Evolutionary conservation across 495 filamentous ascomycete genomes (phyloP).

Genomic region (Pseudomonodictys pantanalensis): DNA sequence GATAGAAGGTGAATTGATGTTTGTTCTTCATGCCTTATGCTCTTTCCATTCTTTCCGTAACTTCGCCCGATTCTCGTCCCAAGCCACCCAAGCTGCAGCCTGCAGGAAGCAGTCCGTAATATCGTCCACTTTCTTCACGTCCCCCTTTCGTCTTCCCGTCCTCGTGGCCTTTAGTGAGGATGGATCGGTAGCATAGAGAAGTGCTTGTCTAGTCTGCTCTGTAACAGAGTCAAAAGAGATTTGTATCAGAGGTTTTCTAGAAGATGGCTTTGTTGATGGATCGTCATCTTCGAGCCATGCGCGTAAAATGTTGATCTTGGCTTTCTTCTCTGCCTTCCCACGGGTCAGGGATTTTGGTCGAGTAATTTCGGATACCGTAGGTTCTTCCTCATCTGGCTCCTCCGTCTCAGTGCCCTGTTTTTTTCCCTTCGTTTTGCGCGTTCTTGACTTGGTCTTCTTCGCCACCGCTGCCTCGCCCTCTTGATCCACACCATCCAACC

Average conservation of each 20-base stretch:
- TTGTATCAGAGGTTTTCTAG: background rate
- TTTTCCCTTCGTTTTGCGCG: background rate
- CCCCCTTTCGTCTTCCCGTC: slow-evolving; percentile 27
- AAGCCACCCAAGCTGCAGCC: slow-evolving; percentile 79
- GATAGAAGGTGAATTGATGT: too few species aligned
- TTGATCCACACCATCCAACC: slow-evolving; percentile 18
- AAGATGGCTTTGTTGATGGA: background rate
- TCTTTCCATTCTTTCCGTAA: too few species aligned
- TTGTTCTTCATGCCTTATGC: too few species aligned
- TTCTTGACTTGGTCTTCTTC: background rate
- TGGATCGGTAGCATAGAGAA: slow-evolving; percentile 3
- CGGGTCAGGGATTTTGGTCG: slow-evolving; percentile 5
- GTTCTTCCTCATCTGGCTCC: background rate
- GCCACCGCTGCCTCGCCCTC: background rate
- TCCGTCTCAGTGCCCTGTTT: background rate
- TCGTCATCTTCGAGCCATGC: slow-evolving; percentile 17
- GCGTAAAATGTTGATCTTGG: slow-evolving; percentile 25
- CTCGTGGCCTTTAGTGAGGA: background rate
- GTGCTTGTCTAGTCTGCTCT: slow-evolving; percentile 9
- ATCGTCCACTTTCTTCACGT: slow-evolving; percentile 78
- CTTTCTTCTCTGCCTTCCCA: slow-evolving; percentile 22
- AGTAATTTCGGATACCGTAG: background rate
- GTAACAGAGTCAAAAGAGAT: slow-evolving; percentile 11
- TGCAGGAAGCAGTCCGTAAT: slow-evolving; percentile 86
- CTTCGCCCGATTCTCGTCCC: slow-evolving; percentile 65